A percentile compares a stretch with the other conserved stretches of the same genome.
These are phyloP conservation scores for Naganishia vishniacii DNA, from an alignment of 768 basidiomycete species.

Conservation along the genomic window DNA sequence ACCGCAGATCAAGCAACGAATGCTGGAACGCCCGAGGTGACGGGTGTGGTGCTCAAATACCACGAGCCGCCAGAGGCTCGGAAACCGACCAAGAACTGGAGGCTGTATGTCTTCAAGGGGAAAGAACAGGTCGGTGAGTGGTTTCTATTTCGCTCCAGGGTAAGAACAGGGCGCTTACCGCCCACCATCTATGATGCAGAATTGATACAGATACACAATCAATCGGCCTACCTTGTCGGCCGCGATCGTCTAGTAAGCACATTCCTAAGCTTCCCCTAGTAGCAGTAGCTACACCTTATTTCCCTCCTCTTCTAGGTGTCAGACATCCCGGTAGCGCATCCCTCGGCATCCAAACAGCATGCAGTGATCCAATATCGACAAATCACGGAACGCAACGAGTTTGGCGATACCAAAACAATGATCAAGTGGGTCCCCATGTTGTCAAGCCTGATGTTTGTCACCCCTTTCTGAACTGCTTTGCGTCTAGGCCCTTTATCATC, in stretches of 20 bases:
- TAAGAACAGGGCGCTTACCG: neutral
- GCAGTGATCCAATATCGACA: constrained; percentile 94
- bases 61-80: constrained; percentile 97
- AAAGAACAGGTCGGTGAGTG: constrained; percentile 79
- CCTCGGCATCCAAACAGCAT: constrained; percentile 97
- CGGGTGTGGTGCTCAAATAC: constrained; percentile 73
- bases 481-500: constrained; percentile 80
- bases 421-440: constrained; percentile 64
- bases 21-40: constrained; percentile 52
- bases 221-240: constrained; percentile 90
- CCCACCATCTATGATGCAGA: constrained; percentile 54
- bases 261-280: no score
- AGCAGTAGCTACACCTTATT: no score
- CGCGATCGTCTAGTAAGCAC: constrained; percentile 74
- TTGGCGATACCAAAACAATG: constrained; percentile 66
- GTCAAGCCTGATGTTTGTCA: neutral
- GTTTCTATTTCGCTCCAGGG: neutral
- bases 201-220: constrained; percentile 81
- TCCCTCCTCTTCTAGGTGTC: constrained; percentile 48
- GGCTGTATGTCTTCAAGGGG: constrained; percentile 96
- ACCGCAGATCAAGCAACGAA: constrained; percentile 57
- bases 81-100: constrained; percentile 82
- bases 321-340: constrained; percentile 81
- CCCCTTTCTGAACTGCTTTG: neutral
- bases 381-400: constrained; percentile 79